A percentile compares a stretch with the other conserved stretches of the same genome.
Conservation (phyloP, 352 stramenopile genomes). For the Globisporangium carolinianum region DNA sequence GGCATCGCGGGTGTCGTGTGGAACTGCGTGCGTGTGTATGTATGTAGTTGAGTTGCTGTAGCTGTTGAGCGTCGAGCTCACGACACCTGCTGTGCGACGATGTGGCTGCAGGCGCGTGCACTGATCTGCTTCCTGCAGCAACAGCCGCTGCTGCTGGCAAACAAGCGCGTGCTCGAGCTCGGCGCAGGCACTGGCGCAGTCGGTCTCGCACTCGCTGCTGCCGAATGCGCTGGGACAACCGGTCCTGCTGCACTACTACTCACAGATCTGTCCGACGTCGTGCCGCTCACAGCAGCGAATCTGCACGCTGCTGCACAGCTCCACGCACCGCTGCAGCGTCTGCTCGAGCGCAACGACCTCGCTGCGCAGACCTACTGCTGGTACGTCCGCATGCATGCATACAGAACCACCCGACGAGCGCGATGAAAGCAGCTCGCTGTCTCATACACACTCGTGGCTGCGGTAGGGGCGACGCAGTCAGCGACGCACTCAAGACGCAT, state of each 20-base stretch:
- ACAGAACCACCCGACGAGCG: not conserved
- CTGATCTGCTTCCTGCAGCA: constrained; percentile 34
- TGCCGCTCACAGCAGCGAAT: constrained; percentile 37
- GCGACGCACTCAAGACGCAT: not conserved
- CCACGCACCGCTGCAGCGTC: constrained; percentile 16
- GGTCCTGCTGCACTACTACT: constrained; percentile 30
- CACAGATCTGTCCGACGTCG: constrained; percentile 43
- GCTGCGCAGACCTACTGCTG: constrained; percentile 25
- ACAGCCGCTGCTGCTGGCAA: constrained; percentile 17
- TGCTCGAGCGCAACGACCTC: constrained; percentile 18
- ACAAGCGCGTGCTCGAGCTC: constrained; percentile 42
- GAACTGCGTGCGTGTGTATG: constrained; percentile 44
- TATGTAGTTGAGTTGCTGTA: constrained; percentile 6
- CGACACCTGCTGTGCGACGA: too few species aligned
- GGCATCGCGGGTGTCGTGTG: constrained; percentile 69
- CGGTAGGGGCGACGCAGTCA: constrained; percentile 6
- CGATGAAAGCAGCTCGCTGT: too few species aligned
- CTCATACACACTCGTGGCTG: too few species aligned
- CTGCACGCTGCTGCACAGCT: constrained; percentile 14
- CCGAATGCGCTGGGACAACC: not conserved
- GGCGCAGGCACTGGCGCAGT: constrained; percentile 48
- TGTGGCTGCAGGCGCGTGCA: constrained; percentile 26
- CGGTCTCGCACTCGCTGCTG: constrained; percentile 19
- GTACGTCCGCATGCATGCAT: constrained; percentile 12
- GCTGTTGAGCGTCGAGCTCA: not conserved